These are phyloP conservation scores for Blastobotrys proliferans DNA, from an alignment of 1,139 yeast species.

Conservation along the genomic window DNA sequence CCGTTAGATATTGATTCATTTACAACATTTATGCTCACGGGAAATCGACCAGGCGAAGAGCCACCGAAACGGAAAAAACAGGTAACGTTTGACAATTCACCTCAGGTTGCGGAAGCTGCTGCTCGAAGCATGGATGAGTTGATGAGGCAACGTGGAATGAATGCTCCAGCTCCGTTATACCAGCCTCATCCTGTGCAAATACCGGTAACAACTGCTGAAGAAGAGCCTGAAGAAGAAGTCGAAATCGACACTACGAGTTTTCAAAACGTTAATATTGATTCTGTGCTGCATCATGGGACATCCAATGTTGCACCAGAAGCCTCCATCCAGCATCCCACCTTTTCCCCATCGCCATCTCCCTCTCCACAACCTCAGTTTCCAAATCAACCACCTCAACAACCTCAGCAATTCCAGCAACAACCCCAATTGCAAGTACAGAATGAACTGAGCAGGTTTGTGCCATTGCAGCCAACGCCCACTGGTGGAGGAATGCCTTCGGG, in stretches of 20 bases:
- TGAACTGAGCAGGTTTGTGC: slow-evolving; percentile 10
- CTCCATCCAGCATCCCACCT: slow-evolving; percentile 16
- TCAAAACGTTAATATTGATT: slow-evolving; percentile 38
- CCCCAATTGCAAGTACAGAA: not conserved
- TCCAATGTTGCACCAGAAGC: slow-evolving; percentile 29
- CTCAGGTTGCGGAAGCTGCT: slow-evolving; percentile 40
- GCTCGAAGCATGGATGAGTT: slow-evolving; percentile 39
- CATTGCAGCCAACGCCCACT: slow-evolving; percentile 11
- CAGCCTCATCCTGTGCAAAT: slow-evolving; percentile 9
- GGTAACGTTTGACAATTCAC: slow-evolving; percentile 37
- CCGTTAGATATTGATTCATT: slow-evolving; percentile 36
- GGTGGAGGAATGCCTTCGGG: slow-evolving; percentile 4
- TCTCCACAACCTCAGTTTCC: slow-evolving; percentile 12
- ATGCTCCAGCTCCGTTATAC: slow-evolving; percentile 16
- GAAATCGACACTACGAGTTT: slow-evolving; percentile 34
- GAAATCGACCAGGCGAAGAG: slow-evolving; percentile 26
- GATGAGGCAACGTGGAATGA: slow-evolving; percentile 31
- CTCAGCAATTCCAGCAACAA: not conserved
- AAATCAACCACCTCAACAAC: not conserved
- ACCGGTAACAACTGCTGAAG: slow-evolving; percentile 14
- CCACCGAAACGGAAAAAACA: slow-evolving; percentile 27
- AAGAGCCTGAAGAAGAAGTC: slow-evolving; percentile 35
- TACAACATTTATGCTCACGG: slow-evolving; percentile 35
- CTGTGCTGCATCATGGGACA: slow-evolving; percentile 37
- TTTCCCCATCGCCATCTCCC: slow-evolving; percentile 16